Percentiles rank a stretch among this genome's conserved stretches.
These are phyloP conservation scores for Mychonastes homosphaera DNA, from an alignment of 139 green algal species.

Conservation along the genomic window DNA sequence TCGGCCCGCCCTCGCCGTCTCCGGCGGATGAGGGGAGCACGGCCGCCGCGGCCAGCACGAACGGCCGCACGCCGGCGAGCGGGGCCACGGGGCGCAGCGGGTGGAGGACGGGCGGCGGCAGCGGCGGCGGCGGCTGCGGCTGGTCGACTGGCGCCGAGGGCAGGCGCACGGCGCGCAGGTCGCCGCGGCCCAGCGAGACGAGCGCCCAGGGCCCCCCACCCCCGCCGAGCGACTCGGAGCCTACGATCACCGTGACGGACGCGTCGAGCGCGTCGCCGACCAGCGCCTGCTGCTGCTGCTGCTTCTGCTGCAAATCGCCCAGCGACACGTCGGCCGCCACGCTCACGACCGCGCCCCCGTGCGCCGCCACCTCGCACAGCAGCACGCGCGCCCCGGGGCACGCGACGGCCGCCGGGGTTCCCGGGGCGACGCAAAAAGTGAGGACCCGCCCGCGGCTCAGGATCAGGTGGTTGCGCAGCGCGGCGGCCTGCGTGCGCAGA, in stretches of 20 bases:
- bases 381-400: not conserved
- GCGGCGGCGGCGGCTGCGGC: not conserved
- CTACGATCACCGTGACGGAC: not conserved
- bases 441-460: conserved; percentile 18
- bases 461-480: conserved; percentile 28
- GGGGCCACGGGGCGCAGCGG: conserved; percentile 28
- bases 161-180: not conserved
- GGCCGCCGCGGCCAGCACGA: conserved; percentile 26
- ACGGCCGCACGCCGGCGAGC: conserved; percentile 26
- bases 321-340: not conserved
- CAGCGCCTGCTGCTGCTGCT: conserved; percentile 1
- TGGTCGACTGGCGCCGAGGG: not conserved
- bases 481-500: conserved; percentile 22
- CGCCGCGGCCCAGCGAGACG: not conserved
- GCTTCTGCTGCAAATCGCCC: too few species aligned
- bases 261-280: not conserved
- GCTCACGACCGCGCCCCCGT: not conserved
- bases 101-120: conserved; percentile 10
- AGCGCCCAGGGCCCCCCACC: not conserved
- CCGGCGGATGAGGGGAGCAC: conserved; percentile 22
- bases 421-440: too few species aligned
- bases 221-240: not conserved
- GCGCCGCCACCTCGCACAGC: not conserved
- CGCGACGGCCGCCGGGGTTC: not conserved
- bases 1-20: not conserved